These are phyloP conservation scores for Cronartium quercuum DNA, from an alignment of 1,284 basidiomycete species.

Conservation along the genomic window DNA sequence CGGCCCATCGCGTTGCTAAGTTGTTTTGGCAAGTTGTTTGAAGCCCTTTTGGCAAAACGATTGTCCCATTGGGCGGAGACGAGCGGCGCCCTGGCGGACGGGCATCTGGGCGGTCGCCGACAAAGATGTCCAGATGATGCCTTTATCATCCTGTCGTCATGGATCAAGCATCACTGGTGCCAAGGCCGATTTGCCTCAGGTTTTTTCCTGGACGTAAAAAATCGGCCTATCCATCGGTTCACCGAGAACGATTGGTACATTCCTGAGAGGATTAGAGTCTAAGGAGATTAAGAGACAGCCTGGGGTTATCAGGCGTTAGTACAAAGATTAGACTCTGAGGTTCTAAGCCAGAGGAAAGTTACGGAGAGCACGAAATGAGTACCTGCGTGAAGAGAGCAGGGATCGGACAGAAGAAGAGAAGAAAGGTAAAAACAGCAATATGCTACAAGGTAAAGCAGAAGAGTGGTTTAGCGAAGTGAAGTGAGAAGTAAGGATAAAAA, in stretches of 20 bases:
- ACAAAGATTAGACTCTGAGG: no score
- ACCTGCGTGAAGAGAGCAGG: no score
- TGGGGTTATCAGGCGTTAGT: no score
- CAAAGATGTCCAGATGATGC: neutral
- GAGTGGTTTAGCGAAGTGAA: no score
- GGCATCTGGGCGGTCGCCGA: neutral
- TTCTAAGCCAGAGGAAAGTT: no score
- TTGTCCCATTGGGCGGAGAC: neutral
- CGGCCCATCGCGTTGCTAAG: neutral
- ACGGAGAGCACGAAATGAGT: no score
- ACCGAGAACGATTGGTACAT: neutral
- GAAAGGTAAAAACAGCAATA: no score
- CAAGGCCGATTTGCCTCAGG: neutral
- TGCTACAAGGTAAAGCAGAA: no score
- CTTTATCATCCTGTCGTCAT: neutral
- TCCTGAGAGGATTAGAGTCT: no score
- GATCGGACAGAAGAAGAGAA: no score
- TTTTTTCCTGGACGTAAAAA: slow-evolving; percentile 5
- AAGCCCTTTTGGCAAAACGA: neutral
- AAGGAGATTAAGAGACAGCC: no score
- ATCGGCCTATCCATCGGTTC: slow-evolving; percentile 4
- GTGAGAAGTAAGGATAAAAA: no score
- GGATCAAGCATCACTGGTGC: neutral
- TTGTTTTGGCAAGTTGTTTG: neutral
- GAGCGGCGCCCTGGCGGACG: neutral